Evolutionary conservation across 441 rosid species (phyloP), one percentile per base, ranked within the genome.

Genomic region (Croton laevigatus): DNA sequence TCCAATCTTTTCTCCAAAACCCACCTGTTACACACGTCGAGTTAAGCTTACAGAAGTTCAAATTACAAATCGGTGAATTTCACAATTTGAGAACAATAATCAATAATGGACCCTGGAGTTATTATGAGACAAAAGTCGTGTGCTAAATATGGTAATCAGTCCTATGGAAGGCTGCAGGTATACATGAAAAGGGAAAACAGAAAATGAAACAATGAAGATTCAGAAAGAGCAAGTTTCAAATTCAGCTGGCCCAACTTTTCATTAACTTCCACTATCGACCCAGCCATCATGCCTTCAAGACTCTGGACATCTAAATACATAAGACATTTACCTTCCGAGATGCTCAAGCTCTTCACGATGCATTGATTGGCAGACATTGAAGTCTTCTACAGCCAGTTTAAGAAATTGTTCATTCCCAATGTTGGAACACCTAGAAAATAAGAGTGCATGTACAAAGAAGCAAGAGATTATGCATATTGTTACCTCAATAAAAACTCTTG

Each of bases 331-430:
- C 98, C 96, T 94, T 57, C 71, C 87, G n/a, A 89, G 89, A 70
- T 70, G 74, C 74, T 93, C 60, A 73, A 88, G 88, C 66, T 91
- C 98, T 80, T 84, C 75, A 37, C 62, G 79, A 59, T 84, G 88
- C 58, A 87, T 68, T 8, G 85, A 82, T 79, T 89, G 97, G 72
- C 90, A 85, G 65, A 54, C 70, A 79, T 87, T 91, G 87, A 88
- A 91, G 80, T 90, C 90, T n/a, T 82, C 91, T 64, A 76, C 86
- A 3, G 95, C 92, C 81, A 94, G 48, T 65, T 83, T 84, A 75
- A 85, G 80, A 76, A 87, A 77, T 74, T 81, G 88, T 57, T 81
- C 71, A 75, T 78, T 82, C 44, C 78, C 73, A 17, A 76, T 45
- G 74, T 78, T 82, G 12, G 59, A 63, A 34, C 76, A 84, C 45